These are phyloP conservation scores for Chrysanthemum lavandulifolium DNA, from an alignment of 129 eudicot species.

Conservation along the genomic window DNA sequence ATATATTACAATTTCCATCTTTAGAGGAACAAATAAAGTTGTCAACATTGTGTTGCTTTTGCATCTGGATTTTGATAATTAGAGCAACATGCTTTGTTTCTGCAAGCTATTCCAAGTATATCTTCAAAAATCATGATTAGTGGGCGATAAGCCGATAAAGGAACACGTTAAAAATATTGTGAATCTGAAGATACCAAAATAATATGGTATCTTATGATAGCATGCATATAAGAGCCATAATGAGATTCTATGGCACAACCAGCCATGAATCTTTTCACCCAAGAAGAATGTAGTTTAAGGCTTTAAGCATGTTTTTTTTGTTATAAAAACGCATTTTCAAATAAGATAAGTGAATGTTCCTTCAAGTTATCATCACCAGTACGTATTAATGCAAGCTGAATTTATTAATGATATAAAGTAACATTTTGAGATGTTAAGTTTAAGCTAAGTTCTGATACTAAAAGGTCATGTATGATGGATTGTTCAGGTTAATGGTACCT, in stretches of 20 bases:
- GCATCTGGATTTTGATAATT: no score
- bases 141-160: background rate
- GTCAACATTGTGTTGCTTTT: no score
- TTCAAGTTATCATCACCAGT: background rate
- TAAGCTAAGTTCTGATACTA: background rate
- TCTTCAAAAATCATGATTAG: background rate
- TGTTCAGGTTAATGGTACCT: slow-evolving; percentile 77
- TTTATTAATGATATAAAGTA: background rate
- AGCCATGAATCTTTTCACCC: background rate
- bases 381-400: background rate
- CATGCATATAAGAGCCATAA: background rate
- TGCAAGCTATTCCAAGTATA: no score
- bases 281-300: background rate
- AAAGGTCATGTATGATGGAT: background rate
- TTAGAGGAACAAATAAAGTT: no score
- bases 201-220: background rate
- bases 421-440: background rate
- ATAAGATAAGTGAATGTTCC: background rate
- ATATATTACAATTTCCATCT: background rate
- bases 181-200: background rate
- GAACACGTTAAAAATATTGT: no score
- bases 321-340: background rate
- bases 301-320: background rate
- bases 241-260: background rate
- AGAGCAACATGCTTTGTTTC: no score